Evolutionary conservation across 2,329 filamentous ascomycete genomes (phyloP).

Genomic region (Pseudogymnoascus sp.): DNA sequence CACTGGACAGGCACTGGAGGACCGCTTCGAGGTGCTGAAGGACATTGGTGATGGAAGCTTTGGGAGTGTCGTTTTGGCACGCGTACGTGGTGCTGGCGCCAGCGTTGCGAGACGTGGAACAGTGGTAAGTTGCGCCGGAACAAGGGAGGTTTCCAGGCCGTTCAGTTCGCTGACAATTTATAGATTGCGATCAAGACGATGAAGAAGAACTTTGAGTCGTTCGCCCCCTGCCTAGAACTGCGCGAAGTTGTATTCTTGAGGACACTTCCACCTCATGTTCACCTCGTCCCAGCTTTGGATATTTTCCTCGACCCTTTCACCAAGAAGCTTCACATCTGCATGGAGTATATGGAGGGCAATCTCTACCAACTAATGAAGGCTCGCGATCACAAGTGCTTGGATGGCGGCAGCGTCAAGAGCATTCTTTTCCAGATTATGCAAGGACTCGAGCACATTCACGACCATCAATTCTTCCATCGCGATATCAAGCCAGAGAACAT

Average conservation of each 20-base stretch:
- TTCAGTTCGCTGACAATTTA: slow-evolving; percentile 15
- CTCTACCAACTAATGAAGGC: slow-evolving; percentile 99
- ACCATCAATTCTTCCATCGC: slow-evolving; percentile 95
- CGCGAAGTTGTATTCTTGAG: slow-evolving; percentile 95
- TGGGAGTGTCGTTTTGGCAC: slow-evolving; percentile 86
- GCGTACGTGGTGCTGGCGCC: slow-evolving; percentile 84
- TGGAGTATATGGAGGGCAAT: slow-evolving; percentile 99
- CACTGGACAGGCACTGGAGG: slow-evolving; percentile 64
- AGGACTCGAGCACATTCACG: slow-evolving; percentile 93
- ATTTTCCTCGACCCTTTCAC: slow-evolving; percentile 96
- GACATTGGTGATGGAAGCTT: slow-evolving; percentile 99
- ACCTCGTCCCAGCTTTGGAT: slow-evolving; percentile 94
- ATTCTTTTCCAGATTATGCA: slow-evolving; percentile 96
- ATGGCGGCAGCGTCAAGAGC: slow-evolving; percentile 90
- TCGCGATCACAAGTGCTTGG: slow-evolving; percentile 87
- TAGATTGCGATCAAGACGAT: slow-evolving; percentile 99
- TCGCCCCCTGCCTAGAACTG: slow-evolving; percentile 82
- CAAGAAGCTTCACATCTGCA: slow-evolving; percentile 94
- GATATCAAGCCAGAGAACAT: slow-evolving; percentile 99
- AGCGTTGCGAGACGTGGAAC: slow-evolving; percentile 84
- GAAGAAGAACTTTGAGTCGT: slow-evolving; percentile 98
- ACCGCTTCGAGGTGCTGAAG: slow-evolving; percentile 94
- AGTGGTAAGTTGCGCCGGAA: slow-evolving; percentile 53
- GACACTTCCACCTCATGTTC: slow-evolving; percentile 78
- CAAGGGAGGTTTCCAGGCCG: slow-evolving; percentile 15